phyloP scores from a whole-genome alignment of 352 stramenopile genomes.

The Phytophthora meadii region DNA sequence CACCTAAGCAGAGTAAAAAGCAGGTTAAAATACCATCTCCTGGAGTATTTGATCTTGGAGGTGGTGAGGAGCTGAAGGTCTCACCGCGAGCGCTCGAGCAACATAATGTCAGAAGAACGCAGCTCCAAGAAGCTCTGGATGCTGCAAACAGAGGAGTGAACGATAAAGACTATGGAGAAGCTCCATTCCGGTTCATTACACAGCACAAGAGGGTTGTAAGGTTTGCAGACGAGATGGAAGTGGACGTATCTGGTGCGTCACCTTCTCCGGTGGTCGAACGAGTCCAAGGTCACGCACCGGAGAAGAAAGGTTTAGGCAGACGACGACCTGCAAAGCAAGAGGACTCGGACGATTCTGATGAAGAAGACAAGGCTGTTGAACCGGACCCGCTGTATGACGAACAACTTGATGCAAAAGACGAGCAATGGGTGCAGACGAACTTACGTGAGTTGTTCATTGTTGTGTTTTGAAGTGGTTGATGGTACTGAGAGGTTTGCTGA shows the following conservation, averaged over 20 bases:
- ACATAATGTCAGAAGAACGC: constrained; percentile 43
- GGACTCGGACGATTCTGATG: constrained; percentile 10
- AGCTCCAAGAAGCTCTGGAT: constrained; percentile 62
- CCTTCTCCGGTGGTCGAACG: constrained; percentile 21
- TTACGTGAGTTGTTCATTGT: constrained; percentile 44
- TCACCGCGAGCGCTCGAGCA: constrained; percentile 43
- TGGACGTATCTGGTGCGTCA: constrained; percentile 10
- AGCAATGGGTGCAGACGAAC: constrained; percentile 76
- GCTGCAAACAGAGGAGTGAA: constrained; percentile 4
- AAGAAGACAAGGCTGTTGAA: constrained; percentile 34
- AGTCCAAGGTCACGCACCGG: constrained; percentile 37
- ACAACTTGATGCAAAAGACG: constrained; percentile 63
- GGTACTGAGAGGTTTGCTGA: not conserved
- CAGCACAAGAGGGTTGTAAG: constrained; percentile 16
- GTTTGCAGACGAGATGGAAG: constrained; percentile 31
- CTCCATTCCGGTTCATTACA: constrained; percentile 55
- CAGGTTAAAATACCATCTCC: constrained; percentile 7
- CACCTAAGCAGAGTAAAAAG: not conserved
- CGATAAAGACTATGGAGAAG: constrained; percentile 33
- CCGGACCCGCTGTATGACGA: constrained; percentile 74
- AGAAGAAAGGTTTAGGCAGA: constrained; percentile 39
- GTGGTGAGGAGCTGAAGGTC: constrained; percentile 46
- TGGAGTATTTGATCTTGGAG: constrained; percentile 26
- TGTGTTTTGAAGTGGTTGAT: not conserved
- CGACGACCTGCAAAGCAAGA: constrained; percentile 5